These are phyloP conservation scores for Suhomyces yuchorum DNA, from an alignment of 1,139 yeast genomes.

Conservation along the genomic window DNA sequence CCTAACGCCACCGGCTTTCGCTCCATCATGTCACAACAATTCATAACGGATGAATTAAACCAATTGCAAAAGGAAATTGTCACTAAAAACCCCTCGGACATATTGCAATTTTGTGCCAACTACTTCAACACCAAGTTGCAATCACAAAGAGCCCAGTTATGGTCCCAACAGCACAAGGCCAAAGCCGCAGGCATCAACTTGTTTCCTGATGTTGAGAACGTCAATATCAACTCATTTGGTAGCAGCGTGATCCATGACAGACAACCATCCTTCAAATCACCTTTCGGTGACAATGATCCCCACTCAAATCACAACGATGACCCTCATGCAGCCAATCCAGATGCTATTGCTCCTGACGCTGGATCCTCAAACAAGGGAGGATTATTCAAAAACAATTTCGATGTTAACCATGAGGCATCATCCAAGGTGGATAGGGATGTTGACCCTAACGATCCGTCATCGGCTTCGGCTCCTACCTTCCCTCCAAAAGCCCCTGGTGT, in stretches of 20 bases:
- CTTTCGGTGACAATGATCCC: constrained; percentile 66
- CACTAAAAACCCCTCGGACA: constrained; percentile 64
- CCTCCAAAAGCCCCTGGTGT: constrained; percentile 9
- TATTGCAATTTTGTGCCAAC: constrained; percentile 74
- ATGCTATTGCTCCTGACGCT: constrained; percentile 15
- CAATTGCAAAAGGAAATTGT: constrained; percentile 64
- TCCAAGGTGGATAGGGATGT: constrained; percentile 27
- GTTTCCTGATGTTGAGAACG: constrained; percentile 40
- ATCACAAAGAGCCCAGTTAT: constrained; percentile 57
- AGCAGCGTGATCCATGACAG: constrained; percentile 31
- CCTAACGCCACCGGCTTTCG: not conserved
- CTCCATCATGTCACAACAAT: constrained; percentile 18
- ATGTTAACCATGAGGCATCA: constrained; percentile 34
- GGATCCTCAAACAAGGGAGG: constrained; percentile 23
- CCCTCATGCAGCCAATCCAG: constrained; percentile 19
- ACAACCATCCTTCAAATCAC: constrained; percentile 61
- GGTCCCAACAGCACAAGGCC: constrained; percentile 56
- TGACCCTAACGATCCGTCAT: constrained; percentile 33
- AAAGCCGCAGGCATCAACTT: constrained; percentile 54
- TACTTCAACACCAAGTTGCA: constrained; percentile 65
- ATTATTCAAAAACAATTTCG: constrained; percentile 50
- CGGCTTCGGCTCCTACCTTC: constrained; percentile 16
- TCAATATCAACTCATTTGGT: constrained; percentile 27
- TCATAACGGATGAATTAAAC: constrained; percentile 51
- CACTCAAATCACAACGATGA: constrained; percentile 44